Base-by-base conservation (phyloP, 2,329 filamentous ascomycete genomes). In the Gaeumannomyces tritici region DNA sequence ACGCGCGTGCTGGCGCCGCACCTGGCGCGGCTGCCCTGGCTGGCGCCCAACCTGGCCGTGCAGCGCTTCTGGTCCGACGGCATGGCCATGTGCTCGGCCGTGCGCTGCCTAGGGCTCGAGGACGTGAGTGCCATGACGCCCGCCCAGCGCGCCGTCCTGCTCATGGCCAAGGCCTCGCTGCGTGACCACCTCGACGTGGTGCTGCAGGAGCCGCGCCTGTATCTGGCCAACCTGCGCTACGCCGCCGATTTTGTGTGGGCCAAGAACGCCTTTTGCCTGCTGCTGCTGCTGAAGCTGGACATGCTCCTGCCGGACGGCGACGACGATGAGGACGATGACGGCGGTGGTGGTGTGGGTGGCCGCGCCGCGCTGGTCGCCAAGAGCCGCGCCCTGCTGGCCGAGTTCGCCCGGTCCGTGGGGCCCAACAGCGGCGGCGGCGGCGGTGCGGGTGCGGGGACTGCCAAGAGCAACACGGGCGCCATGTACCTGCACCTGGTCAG, bases 191-290 rank as follows among this genome's bases (percentile, higher is more conserved):
- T 84, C 4, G 72, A 75, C 4, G 75, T 80, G 24, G 76, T 83
- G 42, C 73, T 81, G 47, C 66, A 71, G n/a, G 72, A 78, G 58
- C 74, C 77, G 57, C 69, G 74, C 18, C 67, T 72, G 2, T 84
- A 84, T 65, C 75, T 84, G 11, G 75, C 73, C 18, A 80, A 79
- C 21, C 76, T 84, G 42, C 77, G 75, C 33, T 83, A 79, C 65
- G 80, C 81, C 0, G 82, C 83, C 76, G 80, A 83, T 62, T 84
- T 83, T 63, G 81, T 84, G 26, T 83, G 81, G 81, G 81, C 81
- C 0, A 84, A 84, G 67, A 81, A 79, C 60, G 80, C 81, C 0
- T 84, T 83, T 64, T 83, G 80, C n/a, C 80, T 83, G 57, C 70
- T 84, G 2, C 72, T 85, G 1, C 75, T 83, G 1, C 75, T 84